Evolutionary conservation across 805 yeast genomes (phyloP).

Genomic region (Myxozyma sirexii): DNA sequence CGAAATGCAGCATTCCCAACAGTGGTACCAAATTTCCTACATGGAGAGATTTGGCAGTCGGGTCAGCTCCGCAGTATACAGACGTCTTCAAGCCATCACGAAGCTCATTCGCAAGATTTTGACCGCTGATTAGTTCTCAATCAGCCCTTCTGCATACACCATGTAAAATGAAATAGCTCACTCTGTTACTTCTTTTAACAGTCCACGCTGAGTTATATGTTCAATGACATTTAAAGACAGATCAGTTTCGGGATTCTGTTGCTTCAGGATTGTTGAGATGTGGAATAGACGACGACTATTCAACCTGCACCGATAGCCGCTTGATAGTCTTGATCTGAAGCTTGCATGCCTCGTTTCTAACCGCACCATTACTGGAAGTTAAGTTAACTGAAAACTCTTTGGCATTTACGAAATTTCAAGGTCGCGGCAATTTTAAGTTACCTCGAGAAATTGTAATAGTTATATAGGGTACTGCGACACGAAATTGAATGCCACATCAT

Average conservation of each 20-base stretch:
- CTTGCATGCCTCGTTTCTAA: not conserved
- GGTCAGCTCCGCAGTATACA: conserved; percentile 94
- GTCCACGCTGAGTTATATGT: conserved; percentile 19
- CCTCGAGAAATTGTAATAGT: no score
- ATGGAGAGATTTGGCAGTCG: conserved; percentile 87
- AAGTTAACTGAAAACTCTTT: no score
- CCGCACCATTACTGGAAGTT: no score
- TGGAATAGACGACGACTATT: not conserved
- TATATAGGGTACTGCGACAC: no score
- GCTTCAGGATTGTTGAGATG: not conserved
- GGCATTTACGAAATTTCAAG: no score
- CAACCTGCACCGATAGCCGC: not conserved
- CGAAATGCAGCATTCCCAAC: conserved; percentile 81
- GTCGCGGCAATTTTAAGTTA: no score
- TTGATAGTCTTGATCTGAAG: not conserved
- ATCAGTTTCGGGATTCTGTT: conserved; percentile 1
- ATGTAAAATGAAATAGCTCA: not conserved
- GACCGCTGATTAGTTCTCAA: not conserved
- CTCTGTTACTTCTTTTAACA: conserved; percentile 22
- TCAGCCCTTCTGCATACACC: not conserved
- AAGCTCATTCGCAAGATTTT: conserved; percentile 9
- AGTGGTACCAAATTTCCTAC: conserved; percentile 88
- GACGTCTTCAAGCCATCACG: conserved; percentile 15
- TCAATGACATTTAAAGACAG: conserved; percentile 4
- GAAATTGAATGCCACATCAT: no score